These are phyloP conservation scores for Fusarium longipes DNA, from an alignment of 2,329 filamentous ascomycete genomes.

Conservation along the genomic window DNA sequence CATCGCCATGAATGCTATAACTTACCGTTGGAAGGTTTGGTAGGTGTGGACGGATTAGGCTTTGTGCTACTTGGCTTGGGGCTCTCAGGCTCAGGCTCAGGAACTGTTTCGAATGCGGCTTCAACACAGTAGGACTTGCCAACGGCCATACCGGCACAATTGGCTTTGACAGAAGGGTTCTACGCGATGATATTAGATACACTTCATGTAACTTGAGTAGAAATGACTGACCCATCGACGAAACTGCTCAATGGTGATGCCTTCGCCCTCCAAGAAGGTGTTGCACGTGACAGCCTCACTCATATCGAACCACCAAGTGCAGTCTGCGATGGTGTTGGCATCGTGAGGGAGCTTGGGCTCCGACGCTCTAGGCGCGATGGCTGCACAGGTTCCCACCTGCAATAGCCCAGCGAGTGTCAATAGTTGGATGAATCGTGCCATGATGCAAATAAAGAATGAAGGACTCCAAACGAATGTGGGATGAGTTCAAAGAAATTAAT, in stretches of 20 bases:
- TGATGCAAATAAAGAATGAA: no score
- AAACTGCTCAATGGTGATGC: background rate
- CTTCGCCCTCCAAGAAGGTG: background rate
- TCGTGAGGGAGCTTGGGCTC: no score
- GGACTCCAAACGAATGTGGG: no score
- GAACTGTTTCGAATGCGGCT: background rate
- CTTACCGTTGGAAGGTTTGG: background rate
- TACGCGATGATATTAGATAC: background rate
- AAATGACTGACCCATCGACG: background rate
- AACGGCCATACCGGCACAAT: background rate
- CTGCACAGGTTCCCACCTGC: no score
- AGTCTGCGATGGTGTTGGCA: no score
- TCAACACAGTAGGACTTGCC: background rate
- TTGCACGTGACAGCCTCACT: no score
- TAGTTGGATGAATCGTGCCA: no score
- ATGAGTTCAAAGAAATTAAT: no score
- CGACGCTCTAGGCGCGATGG: no score
- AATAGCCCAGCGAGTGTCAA: no score
- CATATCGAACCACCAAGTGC: no score
- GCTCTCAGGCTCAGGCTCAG: background rate
- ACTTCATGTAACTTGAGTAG: background rate
- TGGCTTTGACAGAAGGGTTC: background rate
- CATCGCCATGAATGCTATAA: background rate
- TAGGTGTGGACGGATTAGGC: background rate
- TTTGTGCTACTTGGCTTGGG: no score